Evolutionary conservation across 108 stramenopile species (phyloP).

Genomic region (Skeletonema menzelii): DNA sequence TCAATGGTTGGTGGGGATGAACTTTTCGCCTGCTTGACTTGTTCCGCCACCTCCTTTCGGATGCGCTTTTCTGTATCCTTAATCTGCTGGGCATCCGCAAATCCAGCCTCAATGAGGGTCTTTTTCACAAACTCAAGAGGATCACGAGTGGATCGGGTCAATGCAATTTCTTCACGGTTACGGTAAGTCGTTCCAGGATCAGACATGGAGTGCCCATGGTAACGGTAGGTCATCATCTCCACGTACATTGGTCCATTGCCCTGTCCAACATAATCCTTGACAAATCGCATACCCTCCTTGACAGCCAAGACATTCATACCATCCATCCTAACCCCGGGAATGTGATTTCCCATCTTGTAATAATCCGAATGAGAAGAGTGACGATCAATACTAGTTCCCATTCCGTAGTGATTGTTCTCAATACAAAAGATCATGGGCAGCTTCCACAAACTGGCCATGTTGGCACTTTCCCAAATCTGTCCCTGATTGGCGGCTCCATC

Average conservation of each 20-base stretch:
- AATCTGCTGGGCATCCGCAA: slow-evolving; percentile 90
- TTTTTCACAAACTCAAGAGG: slow-evolving; percentile 98
- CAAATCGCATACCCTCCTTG: slow-evolving; percentile 94
- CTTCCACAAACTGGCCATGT: slow-evolving; percentile 94
- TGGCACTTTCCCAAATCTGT: slow-evolving; percentile 99
- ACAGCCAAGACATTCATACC: slow-evolving; percentile 99
- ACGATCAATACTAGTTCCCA: slow-evolving; percentile 99
- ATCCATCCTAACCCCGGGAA: slow-evolving; percentile 96
- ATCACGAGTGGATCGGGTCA: slow-evolving; percentile 95
- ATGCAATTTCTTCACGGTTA: slow-evolving; percentile 98
- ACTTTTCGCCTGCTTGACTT: slow-evolving; percentile 88
- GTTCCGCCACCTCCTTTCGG: slow-evolving; percentile 90
- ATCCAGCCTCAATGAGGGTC: slow-evolving; percentile 86
- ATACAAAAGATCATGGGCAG: slow-evolving; percentile 99
- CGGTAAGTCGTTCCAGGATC: slow-evolving; percentile 99
- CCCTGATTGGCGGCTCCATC: slow-evolving; percentile 99
- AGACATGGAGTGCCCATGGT: slow-evolving; percentile 99
- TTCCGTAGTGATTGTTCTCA: slow-evolving; percentile 99
- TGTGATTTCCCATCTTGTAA: slow-evolving; percentile 99
- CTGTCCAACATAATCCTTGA: slow-evolving; percentile 88
- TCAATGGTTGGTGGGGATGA: slow-evolving; percentile 50
- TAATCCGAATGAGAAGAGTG: slow-evolving; percentile 94
- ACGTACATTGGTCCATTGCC: slow-evolving; percentile 99
- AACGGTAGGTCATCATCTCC: slow-evolving; percentile 98
- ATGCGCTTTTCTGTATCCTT: slow-evolving; percentile 97